Percentiles rank a stretch among this genome's conserved stretches.
Evolutionary conservation across 768 basidiomycete species (phyloP).

Genomic region (Amanita pseudoporphyria): DNA sequence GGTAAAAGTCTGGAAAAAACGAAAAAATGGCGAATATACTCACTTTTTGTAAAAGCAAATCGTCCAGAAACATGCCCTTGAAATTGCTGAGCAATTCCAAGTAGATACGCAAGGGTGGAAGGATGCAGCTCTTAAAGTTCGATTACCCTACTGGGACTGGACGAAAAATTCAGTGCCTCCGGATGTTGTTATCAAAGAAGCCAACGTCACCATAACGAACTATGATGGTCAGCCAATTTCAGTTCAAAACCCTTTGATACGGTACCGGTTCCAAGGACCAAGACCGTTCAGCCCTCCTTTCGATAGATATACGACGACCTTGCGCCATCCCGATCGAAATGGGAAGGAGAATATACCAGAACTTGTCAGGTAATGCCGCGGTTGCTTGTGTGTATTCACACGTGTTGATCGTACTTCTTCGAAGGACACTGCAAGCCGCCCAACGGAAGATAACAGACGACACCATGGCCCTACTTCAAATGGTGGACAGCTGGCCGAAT

Average conservation of each 20-base stretch:
- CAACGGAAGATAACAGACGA: slow-evolving; percentile 19
- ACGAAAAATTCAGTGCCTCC: slow-evolving; percentile 29
- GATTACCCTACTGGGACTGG: slow-evolving; percentile 47
- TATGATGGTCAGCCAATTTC: slow-evolving; percentile 17
- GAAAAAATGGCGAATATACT: neutral
- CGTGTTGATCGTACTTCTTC: neutral
- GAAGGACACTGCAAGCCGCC: slow-evolving; percentile 15
- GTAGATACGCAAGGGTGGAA: slow-evolving; percentile 20
- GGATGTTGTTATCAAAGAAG: slow-evolving; percentile 22
- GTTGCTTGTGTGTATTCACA: neutral
- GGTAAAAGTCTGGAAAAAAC: too few relatives aligned
- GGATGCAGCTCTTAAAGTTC: slow-evolving; percentile 24
- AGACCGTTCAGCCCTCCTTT: slow-evolving; percentile 22
- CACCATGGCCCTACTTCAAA: too few relatives aligned
- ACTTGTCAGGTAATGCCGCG: slow-evolving; percentile 18
- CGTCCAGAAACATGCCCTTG: slow-evolving; percentile 27
- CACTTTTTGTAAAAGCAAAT: slow-evolving; percentile 30
- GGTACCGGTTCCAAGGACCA: slow-evolving; percentile 26
- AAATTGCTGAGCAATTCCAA: slow-evolving; percentile 33
- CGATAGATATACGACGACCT: slow-evolving; percentile 23
- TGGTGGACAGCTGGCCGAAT: too few relatives aligned
- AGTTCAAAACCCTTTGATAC: slow-evolving; percentile 24
- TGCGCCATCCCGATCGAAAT: slow-evolving; percentile 22
- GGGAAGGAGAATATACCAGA: slow-evolving; percentile 23
- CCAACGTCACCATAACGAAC: slow-evolving; percentile 19